Percentiles rank a stretch among this genome's conserved stretches.
Evolutionary conservation across 306 rosid species (phyloP).

Genomic region (Cicer judaicum): DNA sequence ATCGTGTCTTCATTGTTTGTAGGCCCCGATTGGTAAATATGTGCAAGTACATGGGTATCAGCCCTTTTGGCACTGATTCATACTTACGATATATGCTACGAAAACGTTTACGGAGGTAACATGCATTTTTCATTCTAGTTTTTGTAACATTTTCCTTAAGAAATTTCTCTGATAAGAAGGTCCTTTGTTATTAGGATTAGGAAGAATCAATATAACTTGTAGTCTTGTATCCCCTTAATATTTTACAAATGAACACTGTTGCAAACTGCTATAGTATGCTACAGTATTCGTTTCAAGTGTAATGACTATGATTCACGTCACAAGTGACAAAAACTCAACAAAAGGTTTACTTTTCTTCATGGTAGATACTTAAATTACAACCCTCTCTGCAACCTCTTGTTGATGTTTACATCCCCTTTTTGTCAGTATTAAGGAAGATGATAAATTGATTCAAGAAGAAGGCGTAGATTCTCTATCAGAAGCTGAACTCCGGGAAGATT

Average conservation of each 20-base stretch:
- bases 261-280: constrained; percentile 27
- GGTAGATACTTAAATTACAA: not conserved
- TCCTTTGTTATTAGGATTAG: constrained; percentile 15
- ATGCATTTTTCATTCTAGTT: constrained; percentile 28
- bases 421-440: constrained; percentile 88
- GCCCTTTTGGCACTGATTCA: constrained; percentile 88
- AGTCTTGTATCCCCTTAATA: not conserved
- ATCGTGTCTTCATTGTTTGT: constrained; percentile 40
- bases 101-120: constrained; percentile 72
- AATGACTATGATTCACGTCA: constrained; percentile 22
- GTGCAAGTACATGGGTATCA: constrained; percentile 99
- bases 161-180: not conserved
- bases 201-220: not conserved
- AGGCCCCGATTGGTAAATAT: constrained; percentile 96
- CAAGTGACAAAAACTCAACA: constrained; percentile 22
- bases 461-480: constrained; percentile 97
- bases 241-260: constrained; percentile 15
- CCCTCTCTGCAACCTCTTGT: not conserved
- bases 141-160: not conserved
- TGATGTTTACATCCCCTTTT: constrained; percentile 27
- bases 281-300: not conserved
- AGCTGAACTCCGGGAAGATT: constrained; percentile 90
- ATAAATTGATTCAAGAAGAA: constrained; percentile 85
- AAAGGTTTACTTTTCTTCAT: constrained; percentile 28
- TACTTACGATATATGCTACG: constrained; percentile 93